Base-by-base conservation (phyloP, 1,139 yeast genomes). In the Meyerozyma athensensis region DNA sequence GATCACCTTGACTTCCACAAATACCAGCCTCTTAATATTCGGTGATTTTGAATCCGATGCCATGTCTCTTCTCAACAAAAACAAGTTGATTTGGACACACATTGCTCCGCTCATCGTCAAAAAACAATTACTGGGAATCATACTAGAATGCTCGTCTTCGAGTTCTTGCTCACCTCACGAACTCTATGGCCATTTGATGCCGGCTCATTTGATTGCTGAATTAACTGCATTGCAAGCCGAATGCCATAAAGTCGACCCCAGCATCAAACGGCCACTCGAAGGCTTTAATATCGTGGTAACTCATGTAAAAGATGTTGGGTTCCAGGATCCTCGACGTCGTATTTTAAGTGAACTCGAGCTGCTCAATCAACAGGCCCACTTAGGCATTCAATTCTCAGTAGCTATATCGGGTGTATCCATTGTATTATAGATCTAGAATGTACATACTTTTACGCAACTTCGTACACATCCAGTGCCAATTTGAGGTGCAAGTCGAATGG, bases 21-120 rank as follows among this genome's bases (percentile, higher is more conserved):
- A 56, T 10, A 48, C 63, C n/a, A 58, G 62, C 22, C 37, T 86
- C 5, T 55, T 85, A 13, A 59, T 83, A 4, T 86, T 86, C 68
- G 96, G 96, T 1, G 96, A 86, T 54, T 78, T 86, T 37, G 95
- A 86, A 54, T 74, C 86, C 33, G 95, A 86, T 54, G 30, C 52
- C 4, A 56, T 68, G 0, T 73, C 83, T 7, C 52, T 57, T 2
- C 48, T 61, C 5, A 52, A 65, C 16, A 61, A 63, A 9, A 81
- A 84, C 49, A 43, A 45, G 3, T 43, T 43, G 0, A 72, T 86
- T 2, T 87, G 96, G 96, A 40, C 54, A 4, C 49, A 56, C 10
- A 63, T 85, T 1, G 75, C 85, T 0, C 70, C 73, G 0, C 51
- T 67, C 30, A 61, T 82, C 1, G 50, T 63, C 0, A 36, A 56